Evolutionary conservation across 306 rosid species (phyloP).

Genomic region (Bauhinia variegata): DNA sequence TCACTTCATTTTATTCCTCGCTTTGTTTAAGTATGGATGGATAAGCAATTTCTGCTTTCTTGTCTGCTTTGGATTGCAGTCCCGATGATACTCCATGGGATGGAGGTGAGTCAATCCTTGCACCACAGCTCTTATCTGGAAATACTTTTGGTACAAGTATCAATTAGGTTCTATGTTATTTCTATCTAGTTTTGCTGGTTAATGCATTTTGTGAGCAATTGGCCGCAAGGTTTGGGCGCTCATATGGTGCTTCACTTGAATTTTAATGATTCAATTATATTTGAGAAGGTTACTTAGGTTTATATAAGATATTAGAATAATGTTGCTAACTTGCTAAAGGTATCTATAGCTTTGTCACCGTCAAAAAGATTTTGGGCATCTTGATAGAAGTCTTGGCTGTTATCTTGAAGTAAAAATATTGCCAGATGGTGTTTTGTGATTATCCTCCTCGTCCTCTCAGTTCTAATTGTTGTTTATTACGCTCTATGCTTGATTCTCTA

Average conservation of each 20-base stretch:
- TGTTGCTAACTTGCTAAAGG: conserved; percentile 35
- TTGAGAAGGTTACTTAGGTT: conserved; percentile 2
- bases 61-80: conserved; percentile 67
- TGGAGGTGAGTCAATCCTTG: conserved; percentile 58
- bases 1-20: conserved; percentile 32
- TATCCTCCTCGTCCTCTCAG: not conserved
- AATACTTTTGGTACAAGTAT: not conserved
- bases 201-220: not conserved
- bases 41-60: conserved; percentile 59
- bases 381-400: conserved; percentile 7
- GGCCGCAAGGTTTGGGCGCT: not conserved
- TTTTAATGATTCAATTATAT: not conserved
- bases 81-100: conserved; percentile 75
- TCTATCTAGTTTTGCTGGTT: not conserved
- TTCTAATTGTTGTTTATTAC: too few species aligned
- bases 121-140: not conserved
- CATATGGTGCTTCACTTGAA: conserved; percentile 10
- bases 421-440: not conserved
- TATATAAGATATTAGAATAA: not conserved
- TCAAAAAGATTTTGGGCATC: conserved; percentile 21
- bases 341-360: not conserved
- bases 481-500: too few species aligned
- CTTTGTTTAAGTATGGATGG: conserved; percentile 47
- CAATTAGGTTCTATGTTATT: not conserved
- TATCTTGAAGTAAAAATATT: not conserved